Evolutionary conservation across 176 grass and related monocot genomes (phyloP).

Genomic region (Metroxylon sagu): DNA sequence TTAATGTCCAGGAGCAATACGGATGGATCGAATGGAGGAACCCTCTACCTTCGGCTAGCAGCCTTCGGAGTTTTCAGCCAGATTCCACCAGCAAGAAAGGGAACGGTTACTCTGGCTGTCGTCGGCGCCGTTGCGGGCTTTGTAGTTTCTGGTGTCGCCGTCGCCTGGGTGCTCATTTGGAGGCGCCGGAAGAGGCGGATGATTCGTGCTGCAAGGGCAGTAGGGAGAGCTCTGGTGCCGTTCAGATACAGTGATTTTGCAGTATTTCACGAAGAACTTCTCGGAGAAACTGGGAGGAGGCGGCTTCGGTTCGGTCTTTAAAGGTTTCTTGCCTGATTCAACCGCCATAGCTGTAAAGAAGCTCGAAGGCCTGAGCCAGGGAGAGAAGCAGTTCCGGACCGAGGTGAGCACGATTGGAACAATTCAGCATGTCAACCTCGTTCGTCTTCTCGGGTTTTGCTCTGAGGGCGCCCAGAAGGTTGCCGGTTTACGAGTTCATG

Average conservation of each 20-base stretch:
- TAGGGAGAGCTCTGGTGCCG: constrained; percentile 40
- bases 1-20: constrained; percentile 48
- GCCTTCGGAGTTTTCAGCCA: constrained; percentile 64
- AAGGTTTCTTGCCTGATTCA: constrained; percentile 53
- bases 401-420: constrained; percentile 88
- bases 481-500: constrained; percentile 83
- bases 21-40: constrained; percentile 30
- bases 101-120: constrained; percentile 22
- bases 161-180: constrained; percentile 23
- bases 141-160: constrained; percentile 14
- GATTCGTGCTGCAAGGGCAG: constrained; percentile 38
- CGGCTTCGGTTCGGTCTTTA: constrained; percentile 64
- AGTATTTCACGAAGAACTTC: constrained; percentile 65
- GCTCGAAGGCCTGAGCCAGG: constrained; percentile 62
- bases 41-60: constrained; percentile 63
- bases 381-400: constrained; percentile 89
- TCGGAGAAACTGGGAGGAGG: constrained; percentile 59
- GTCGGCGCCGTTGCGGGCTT: constrained; percentile 31
- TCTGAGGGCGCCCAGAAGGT: constrained; percentile 44
- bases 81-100: constrained; percentile 43
- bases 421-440: constrained; percentile 74
- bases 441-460: constrained; percentile 69
- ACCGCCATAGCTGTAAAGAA: constrained; percentile 67
- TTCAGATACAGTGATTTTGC: constrained; percentile 60
- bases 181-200: constrained; percentile 29